Percentiles rank a stretch among this genome's conserved stretches.
Evolutionary conservation across 1,284 basidiomycete genomes (phyloP).

Genomic region (Rhodotorula sp.): DNA sequence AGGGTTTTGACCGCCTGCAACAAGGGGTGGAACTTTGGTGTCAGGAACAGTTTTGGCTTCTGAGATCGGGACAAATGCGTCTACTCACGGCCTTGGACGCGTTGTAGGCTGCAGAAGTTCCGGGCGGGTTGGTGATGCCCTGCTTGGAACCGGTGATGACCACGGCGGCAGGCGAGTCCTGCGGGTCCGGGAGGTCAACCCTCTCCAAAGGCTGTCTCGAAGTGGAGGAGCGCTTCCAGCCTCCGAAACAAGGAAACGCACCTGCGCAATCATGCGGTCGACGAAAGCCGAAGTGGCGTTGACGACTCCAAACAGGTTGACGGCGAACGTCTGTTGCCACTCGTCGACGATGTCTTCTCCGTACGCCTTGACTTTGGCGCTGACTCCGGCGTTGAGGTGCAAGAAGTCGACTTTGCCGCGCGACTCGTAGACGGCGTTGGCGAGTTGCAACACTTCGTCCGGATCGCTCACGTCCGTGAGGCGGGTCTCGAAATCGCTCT

Average conservation of each 20-base stretch:
- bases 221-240: too few relatives aligned
- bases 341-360: conserved; percentile 27
- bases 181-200: neutral
- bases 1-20: conserved; percentile 36
- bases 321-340: conserved; percentile 35
- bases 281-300: conserved; percentile 43
- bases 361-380: conserved; percentile 18
- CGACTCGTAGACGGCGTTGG: conserved; percentile 24
- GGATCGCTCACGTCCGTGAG: conserved; percentile 33
- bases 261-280: conserved; percentile 39
- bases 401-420: conserved; percentile 41
- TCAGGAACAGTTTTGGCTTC: neutral
- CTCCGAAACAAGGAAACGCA: neutral
- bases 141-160: conserved; percentile 45
- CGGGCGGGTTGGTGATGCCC: conserved; percentile 45
- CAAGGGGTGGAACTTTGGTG: neutral
- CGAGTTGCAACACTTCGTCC: conserved; percentile 29
- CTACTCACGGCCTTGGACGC: conserved; percentile 31
- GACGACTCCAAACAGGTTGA: conserved; percentile 44
- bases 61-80: too few relatives aligned
- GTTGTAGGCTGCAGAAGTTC: conserved; percentile 40
- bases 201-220: too few relatives aligned
- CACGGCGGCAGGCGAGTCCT: conserved; percentile 34
- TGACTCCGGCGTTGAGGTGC: conserved; percentile 41
- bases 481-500: conserved; percentile 26